These are phyloP conservation scores for Pholiota adiposa DNA, from an alignment of 1,284 basidiomycete genomes.

Conservation along the genomic window DNA sequence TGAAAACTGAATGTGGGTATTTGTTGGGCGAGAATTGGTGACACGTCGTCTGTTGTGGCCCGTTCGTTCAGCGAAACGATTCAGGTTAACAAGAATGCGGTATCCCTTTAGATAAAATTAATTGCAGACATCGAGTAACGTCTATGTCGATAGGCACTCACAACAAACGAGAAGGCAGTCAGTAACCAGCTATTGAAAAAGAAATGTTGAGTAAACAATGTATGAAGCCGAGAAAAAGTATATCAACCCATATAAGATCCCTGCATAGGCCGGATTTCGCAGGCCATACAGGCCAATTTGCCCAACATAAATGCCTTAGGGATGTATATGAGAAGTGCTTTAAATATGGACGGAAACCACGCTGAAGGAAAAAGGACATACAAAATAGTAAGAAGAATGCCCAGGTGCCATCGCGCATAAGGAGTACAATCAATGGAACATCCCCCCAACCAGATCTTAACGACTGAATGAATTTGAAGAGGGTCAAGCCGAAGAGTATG, in stretches of 20 bases:
- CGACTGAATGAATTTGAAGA: slow-evolving; percentile 34
- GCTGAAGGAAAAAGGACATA: slow-evolving; percentile 17
- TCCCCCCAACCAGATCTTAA: slow-evolving; percentile 34
- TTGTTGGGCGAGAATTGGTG: slow-evolving; percentile 23
- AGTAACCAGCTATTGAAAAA: slow-evolving; percentile 31
- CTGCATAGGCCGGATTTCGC: slow-evolving; percentile 29
- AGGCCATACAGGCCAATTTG: slow-evolving; percentile 31
- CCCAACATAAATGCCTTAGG: slow-evolving; percentile 30
- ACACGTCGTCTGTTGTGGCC: slow-evolving; percentile 8
- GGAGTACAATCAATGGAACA: slow-evolving; percentile 35
- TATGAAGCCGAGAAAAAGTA: not conserved
- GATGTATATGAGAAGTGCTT: not conserved
- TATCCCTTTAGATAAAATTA: slow-evolving; percentile 31
- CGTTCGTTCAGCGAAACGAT: slow-evolving; percentile 25
- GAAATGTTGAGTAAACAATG: not conserved
- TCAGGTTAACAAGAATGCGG: slow-evolving; percentile 39
- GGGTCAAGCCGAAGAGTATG: slow-evolving; percentile 37
- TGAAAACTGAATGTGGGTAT: slow-evolving; percentile 33
- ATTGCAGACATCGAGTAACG: not conserved
- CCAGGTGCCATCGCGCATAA: slow-evolving; percentile 49
- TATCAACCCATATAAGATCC: slow-evolving; percentile 34
- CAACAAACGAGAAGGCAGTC: slow-evolving; percentile 35
- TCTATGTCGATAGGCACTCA: slow-evolving; percentile 21
- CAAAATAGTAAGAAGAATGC: slow-evolving; percentile 41
- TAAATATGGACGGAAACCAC: not conserved